A percentile compares a stretch with the other conserved stretches of the same genome.
phyloP scores from a whole-genome alignment of 2,329 filamentous ascomycete species.

The Aspergillus spinulosporus region DNA sequence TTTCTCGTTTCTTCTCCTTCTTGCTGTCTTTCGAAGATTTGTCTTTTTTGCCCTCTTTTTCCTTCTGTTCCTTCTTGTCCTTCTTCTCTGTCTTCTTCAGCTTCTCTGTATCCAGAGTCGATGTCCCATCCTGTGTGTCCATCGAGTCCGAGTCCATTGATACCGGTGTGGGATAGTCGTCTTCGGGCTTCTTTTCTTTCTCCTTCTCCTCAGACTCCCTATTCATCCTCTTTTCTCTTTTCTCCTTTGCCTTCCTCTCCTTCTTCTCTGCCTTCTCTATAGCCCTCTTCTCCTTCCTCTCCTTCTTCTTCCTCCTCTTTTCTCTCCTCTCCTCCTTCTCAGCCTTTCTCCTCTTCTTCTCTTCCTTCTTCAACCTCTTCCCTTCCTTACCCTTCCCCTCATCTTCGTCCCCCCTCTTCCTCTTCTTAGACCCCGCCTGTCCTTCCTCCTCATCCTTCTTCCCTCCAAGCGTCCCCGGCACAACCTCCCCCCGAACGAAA shows the following conservation, averaged over 20 bases:
- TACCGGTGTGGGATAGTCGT: slow-evolving; percentile 37
- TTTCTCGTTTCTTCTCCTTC: slow-evolving; percentile 31
- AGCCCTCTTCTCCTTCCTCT: slow-evolving; percentile 17
- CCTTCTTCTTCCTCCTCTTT: slow-evolving; percentile 24
- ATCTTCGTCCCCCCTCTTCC: too few species aligned
- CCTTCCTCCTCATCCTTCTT: slow-evolving; percentile 2
- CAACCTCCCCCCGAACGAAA: slow-evolving; percentile 78
- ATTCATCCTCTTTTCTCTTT: slow-evolving; percentile 25
- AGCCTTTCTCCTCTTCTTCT: slow-evolving; percentile 31
- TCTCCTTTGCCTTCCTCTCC: slow-evolving; percentile 25
- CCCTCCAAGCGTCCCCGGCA: slow-evolving; percentile 64
- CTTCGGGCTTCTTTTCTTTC: slow-evolving; percentile 23
- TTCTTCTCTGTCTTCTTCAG: slow-evolving; percentile 29
- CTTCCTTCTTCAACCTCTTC: slow-evolving; percentile 36
- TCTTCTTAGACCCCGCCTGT: too few species aligned
- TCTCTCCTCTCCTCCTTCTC: slow-evolving; percentile 37
- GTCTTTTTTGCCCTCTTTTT: slow-evolving; percentile 20
- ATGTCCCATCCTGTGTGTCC: slow-evolving; percentile 22
- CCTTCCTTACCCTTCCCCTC: slow-evolving; percentile 40
- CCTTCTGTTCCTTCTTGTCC: slow-evolving; percentile 24
- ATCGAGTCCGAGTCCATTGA: slow-evolving; percentile 28
- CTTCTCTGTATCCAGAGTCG: slow-evolving; percentile 32
- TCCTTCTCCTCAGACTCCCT: slow-evolving; percentile 21
- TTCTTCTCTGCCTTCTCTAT: slow-evolving; percentile 23
- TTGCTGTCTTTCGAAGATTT: slow-evolving; percentile 26